These are phyloP conservation scores for Tuber calosporum DNA, from an alignment of 495 filamentous ascomycete genomes.

Conservation along the genomic window DNA sequence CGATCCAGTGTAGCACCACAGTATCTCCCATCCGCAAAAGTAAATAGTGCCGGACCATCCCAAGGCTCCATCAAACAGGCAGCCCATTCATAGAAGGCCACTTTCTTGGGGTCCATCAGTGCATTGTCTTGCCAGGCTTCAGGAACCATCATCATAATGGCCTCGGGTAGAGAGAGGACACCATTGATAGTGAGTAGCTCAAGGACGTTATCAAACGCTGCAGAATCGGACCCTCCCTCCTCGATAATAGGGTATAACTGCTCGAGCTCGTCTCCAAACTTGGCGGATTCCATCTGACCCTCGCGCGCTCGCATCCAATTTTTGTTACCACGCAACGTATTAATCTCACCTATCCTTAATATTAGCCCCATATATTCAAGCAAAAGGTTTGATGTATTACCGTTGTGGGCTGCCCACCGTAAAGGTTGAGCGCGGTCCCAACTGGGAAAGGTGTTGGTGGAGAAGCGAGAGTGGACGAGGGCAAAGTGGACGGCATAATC, in stretches of 20 bases:
- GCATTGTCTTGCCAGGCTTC: conserved; percentile 97
- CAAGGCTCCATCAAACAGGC: conserved; percentile 99
- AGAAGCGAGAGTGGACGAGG: conserved; percentile 95
- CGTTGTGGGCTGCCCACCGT: conserved; percentile 97
- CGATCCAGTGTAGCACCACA: conserved; percentile 98
- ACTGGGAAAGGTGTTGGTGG: conserved; percentile 97
- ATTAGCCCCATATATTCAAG: conserved; percentile 43
- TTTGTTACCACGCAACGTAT: conserved; percentile 97
- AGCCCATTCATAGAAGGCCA: conserved; percentile 99
- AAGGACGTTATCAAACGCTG: conserved; percentile 96
- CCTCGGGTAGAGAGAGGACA: conserved; percentile 91
- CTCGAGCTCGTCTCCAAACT: conserved; percentile 92
- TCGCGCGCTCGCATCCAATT: conserved; percentile 99
- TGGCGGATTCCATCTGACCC: conserved; percentile 84
- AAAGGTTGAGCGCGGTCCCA: conserved; percentile 98
- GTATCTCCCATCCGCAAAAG: conserved; percentile 94
- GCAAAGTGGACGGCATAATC: conserved; percentile 98
- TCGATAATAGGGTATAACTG: conserved; percentile 90
- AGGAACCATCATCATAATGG: conserved; percentile 98
- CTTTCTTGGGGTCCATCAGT: conserved; percentile 88
- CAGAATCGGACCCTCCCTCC: conserved; percentile 95
- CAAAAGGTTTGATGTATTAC: conserved; percentile 46
- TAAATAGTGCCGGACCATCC: conserved; percentile 97
- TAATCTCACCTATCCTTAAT: conserved; percentile 65
- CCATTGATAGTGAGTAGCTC: conserved; percentile 95